Conservation (phyloP, 1,284 basidiomycete species). For the Ustilago loliicola region DNA sequence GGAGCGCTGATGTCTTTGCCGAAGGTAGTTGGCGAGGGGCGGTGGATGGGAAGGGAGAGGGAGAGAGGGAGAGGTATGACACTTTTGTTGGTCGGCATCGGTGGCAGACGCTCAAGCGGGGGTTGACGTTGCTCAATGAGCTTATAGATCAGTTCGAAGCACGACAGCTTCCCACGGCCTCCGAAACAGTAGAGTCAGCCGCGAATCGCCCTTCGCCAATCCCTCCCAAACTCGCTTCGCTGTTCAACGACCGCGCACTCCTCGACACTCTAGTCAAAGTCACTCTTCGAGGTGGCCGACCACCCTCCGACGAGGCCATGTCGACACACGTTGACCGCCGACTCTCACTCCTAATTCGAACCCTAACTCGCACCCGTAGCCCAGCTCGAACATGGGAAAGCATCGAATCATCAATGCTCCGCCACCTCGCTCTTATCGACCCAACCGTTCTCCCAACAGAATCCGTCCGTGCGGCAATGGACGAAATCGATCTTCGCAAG, state of each 20-base stretch:
- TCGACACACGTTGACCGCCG: constrained; percentile 18
- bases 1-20: constrained; percentile 19
- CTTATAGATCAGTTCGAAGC: constrained; percentile 25
- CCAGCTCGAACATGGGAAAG: constrained; percentile 28
- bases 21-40: not conserved
- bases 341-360: constrained; percentile 13
- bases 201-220: not conserved
- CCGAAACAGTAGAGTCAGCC: no score
- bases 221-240: not conserved
- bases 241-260: constrained; percentile 10
- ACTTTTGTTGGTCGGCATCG: constrained; percentile 24
- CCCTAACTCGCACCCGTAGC: constrained; percentile 15
- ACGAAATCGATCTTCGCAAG: constrained; percentile 21
- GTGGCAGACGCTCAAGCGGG: constrained; percentile 40
- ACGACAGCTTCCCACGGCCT: not conserved
- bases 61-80: not conserved
- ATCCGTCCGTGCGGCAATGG: constrained; percentile 11
- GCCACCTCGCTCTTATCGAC: constrained; percentile 25
- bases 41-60: not conserved
- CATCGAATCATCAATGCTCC: constrained; percentile 21
- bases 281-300: constrained; percentile 22
- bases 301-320: constrained; percentile 4
- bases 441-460: constrained; percentile 16
- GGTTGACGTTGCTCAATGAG: constrained; percentile 19
- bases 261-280: constrained; percentile 23